Conservation (phyloP, 2,329 filamentous ascomycete species). For the Talaromyces sp. region DNA sequence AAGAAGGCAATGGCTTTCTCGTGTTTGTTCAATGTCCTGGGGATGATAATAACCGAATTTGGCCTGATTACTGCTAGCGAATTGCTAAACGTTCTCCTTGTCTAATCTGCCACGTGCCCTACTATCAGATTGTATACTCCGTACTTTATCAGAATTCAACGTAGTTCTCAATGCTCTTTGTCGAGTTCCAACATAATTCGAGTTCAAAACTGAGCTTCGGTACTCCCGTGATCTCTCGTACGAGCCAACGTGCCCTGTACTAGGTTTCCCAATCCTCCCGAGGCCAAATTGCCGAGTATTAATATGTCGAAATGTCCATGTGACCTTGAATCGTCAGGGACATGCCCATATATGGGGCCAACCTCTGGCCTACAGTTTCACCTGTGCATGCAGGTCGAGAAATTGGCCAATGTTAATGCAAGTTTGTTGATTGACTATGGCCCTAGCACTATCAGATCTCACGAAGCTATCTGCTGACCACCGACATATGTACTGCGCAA, state of each 20-base stretch:
- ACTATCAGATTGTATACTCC: neutral
- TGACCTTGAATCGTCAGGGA: constrained; percentile 4
- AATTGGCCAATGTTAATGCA: constrained; percentile 1
- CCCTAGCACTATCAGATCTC: neutral
- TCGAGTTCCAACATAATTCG: neutral
- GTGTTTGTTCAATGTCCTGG: neutral
- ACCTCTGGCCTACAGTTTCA: neutral
- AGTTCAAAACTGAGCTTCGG: neutral
- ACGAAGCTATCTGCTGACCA: neutral
- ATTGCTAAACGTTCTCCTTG: neutral
- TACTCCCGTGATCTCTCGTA: neutral
- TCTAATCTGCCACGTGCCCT: constrained; percentile 1
- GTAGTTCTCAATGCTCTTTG: too few species aligned
- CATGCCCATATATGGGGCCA: neutral
- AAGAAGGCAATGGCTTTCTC: neutral
- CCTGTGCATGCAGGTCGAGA: neutral
- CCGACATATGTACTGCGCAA: neutral
- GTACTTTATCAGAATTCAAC: too few species aligned
- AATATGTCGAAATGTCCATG: neutral
- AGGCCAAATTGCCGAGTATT: neutral
- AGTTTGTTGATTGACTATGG: neutral
- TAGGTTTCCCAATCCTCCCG: neutral
- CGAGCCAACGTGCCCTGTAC: neutral
- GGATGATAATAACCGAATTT: neutral
- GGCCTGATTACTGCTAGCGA: neutral